Evolutionary conservation across 2,329 filamentous ascomycete genomes (phyloP).

Genomic region (Sarocladium brachiariae): DNA sequence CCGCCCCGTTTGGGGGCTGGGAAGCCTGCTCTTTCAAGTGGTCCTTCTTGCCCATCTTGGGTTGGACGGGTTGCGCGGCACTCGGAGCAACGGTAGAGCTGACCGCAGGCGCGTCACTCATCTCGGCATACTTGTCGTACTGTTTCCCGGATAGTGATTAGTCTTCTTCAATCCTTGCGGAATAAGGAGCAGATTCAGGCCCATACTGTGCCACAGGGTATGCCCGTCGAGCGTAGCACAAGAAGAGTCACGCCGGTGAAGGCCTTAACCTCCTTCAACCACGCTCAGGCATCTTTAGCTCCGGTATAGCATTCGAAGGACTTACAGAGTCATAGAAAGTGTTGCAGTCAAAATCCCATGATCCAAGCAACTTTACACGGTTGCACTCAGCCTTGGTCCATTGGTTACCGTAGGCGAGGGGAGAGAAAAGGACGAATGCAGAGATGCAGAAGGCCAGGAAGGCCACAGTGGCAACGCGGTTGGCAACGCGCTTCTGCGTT

Average conservation of each 20-base stretch:
- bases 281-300: conserved; percentile 25
- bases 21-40: conserved; percentile 19
- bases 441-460: conserved; percentile 70
- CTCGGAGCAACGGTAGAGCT: conserved; percentile 14
- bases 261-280: conserved; percentile 11
- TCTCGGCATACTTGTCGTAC: conserved; percentile 40
- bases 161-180: neutral
- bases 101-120: conserved; percentile 22
- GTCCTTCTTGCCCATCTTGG: conserved; percentile 14
- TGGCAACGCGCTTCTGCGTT: conserved; percentile 60
- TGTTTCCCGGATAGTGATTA: conserved; percentile 11
- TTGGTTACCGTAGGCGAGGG: conserved; percentile 83
- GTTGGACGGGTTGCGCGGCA: neutral
- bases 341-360: conserved; percentile 99
- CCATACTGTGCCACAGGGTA: neutral
- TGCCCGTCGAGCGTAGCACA: conserved; percentile 11
- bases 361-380: conserved; percentile 75
- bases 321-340: conserved; percentile 82
- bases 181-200: neutral
- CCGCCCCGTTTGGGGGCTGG: conserved; percentile 20
- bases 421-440: conserved; percentile 79
- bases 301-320: conserved; percentile 31
- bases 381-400: conserved; percentile 90
- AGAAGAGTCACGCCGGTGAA: conserved; percentile 4
- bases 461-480: conserved; percentile 62